phyloP scores from a whole-genome alignment of 768 basidiomycete species.

The Clavaria fumosa region DNA sequence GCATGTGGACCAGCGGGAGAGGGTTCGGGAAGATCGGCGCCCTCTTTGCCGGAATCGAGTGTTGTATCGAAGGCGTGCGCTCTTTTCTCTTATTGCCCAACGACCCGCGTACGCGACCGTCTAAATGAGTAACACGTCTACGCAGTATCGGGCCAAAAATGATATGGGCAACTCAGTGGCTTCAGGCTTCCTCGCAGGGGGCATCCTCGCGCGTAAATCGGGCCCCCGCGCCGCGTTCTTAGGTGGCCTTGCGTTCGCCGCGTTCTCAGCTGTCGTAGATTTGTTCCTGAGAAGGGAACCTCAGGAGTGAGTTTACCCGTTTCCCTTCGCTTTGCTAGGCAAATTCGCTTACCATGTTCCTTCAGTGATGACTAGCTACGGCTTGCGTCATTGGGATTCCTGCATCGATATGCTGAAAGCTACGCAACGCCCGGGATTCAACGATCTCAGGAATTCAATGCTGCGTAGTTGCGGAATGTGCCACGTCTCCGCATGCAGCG shows the following conservation, averaged over 20 bases:
- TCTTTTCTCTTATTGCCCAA: neutral
- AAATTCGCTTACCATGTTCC: neutral
- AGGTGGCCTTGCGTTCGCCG: constrained; percentile 84
- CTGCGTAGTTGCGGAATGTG: no score
- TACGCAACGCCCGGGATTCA: no score
- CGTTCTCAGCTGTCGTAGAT: constrained; percentile 87
- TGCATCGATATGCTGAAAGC: no score
- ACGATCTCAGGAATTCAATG: no score
- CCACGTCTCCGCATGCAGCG: no score
- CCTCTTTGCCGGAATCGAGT: constrained; percentile 89
- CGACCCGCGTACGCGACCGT: neutral
- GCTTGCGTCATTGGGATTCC: no score
- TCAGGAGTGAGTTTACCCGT: constrained; percentile 42
- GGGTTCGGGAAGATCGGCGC: constrained; percentile 92
- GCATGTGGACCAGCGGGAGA: constrained; percentile 82
- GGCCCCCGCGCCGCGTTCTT: constrained; percentile 79
- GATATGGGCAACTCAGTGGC: constrained; percentile 86
- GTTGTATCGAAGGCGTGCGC: constrained; percentile 86
- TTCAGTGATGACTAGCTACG: constrained; percentile 43
- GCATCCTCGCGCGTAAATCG: constrained; percentile 71
- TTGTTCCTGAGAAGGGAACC: constrained; percentile 66
- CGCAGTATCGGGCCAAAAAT: constrained; percentile 88
- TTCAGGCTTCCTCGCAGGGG: constrained; percentile 81
- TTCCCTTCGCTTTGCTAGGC: neutral
- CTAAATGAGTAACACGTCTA: neutral